These are phyloP conservation scores for Fusarium bactridioides DNA, from an alignment of 2,329 filamentous ascomycete genomes.

Conservation along the genomic window DNA sequence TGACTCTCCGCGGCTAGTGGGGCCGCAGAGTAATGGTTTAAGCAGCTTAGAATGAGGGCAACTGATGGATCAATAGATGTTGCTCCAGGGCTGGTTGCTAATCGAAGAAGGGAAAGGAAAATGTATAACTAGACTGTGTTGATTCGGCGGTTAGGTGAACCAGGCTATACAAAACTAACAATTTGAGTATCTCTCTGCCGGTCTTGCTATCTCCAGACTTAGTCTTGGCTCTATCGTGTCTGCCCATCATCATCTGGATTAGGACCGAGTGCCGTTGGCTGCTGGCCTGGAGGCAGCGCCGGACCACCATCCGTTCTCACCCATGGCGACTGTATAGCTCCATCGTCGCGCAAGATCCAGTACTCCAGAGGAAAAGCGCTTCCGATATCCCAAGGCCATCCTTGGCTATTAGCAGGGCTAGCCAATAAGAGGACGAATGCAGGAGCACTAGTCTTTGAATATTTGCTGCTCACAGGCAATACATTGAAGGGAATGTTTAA, in stretches of 20 bases:
- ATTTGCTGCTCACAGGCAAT: not conserved
- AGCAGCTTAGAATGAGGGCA: not conserved
- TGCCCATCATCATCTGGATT: not conserved
- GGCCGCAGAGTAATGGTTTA: rapidly evolving
- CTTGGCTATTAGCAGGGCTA: rapidly evolving
- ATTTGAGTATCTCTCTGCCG: not conserved
- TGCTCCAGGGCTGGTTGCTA: not conserved
- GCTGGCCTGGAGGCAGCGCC: not conserved
- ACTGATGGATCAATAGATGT: rapidly evolving
- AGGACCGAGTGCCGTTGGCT: rapidly evolving
- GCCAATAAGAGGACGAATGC: not conserved
- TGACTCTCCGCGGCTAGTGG: rapidly evolving
- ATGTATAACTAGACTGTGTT: not conserved
- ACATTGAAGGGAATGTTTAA: not conserved
- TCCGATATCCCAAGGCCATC: not conserved
- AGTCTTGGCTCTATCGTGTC: too few species aligned
- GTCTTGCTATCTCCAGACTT: too few species aligned
- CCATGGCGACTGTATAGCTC: not conserved
- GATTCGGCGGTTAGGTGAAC: not conserved
- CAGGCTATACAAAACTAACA: not conserved
- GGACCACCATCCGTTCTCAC: rapidly evolving
- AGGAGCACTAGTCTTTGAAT: not conserved
- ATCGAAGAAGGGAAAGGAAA: not conserved
- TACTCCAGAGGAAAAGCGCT: not conserved
- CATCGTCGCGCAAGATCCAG: not conserved